Conservation (phyloP, 768 basidiomycete species). For the Tricholoma sp. region DNA sequence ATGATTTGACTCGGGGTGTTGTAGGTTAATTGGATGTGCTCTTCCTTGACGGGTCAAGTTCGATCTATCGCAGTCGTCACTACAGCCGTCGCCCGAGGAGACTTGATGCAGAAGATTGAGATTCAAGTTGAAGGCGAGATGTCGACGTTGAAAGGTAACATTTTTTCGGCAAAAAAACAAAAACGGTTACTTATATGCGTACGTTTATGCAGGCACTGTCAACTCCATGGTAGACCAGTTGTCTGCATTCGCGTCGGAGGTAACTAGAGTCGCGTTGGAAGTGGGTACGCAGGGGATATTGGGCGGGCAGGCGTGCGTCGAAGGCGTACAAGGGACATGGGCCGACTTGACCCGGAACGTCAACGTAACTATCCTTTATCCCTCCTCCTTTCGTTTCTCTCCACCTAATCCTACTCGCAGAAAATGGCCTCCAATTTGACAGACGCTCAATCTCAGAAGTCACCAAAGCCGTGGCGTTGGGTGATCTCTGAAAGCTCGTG, state of each 20-base stretch:
- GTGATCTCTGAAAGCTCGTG: conserved; percentile 78
- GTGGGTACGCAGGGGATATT: conserved; percentile 89
- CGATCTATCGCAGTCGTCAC: conserved; percentile 82
- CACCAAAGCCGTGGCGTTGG: conserved; percentile 80
- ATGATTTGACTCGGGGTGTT: background rate
- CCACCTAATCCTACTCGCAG: conserved; percentile 26
- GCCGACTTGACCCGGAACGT: conserved; percentile 84
- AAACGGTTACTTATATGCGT: background rate
- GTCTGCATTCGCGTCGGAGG: conserved; percentile 80
- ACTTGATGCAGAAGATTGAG: conserved; percentile 73
- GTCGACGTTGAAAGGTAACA: conserved; percentile 60
- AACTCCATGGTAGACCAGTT: conserved; percentile 93
- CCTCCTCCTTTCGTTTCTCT: background rate
- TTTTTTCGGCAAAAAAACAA: conserved; percentile 27
- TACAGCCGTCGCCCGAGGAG: conserved; percentile 85
- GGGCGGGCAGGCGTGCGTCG: conserved; percentile 83
- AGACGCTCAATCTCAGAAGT: conserved; percentile 88
- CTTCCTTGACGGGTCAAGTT: conserved; percentile 73
- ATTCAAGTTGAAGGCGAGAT: conserved; percentile 61
- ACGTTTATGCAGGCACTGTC: conserved; percentile 46
- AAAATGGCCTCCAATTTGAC: conserved; percentile 86
- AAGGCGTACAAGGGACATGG: conserved; percentile 90
- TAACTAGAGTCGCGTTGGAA: conserved; percentile 79
- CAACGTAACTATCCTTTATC: conserved; percentile 60
- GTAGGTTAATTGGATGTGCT: conserved; percentile 78